Percentiles rank a stretch among this genome's conserved stretches.
Conservation (phyloP, 75 land plant species). For the Selaginella moellendorffii region DNA sequence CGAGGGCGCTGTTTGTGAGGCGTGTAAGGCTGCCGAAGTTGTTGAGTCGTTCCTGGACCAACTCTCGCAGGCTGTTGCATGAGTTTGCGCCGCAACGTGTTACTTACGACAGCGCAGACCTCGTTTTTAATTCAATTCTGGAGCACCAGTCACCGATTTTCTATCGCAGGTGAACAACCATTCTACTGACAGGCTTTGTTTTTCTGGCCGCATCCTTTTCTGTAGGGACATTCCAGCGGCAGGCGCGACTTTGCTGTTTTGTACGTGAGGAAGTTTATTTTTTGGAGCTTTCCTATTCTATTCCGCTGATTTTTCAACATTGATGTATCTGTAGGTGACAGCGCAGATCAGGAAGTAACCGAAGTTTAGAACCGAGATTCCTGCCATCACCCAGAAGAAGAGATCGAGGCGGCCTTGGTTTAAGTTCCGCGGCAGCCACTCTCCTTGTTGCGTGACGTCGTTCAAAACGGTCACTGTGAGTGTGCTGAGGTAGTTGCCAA, state of each 20-base stretch:
- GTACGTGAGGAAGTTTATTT: too few species aligned
- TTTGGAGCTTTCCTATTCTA: too few species aligned
- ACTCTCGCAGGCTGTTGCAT: neutral
- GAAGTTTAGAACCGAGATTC: neutral
- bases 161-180: too few species aligned
- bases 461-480: neutral
- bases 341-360: slow-evolving; percentile 5
- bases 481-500: slow-evolving; percentile 7
- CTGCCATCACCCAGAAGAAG: slow-evolving; percentile 6
- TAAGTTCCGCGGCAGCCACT: neutral
- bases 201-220: too few species aligned
- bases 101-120: too few species aligned
- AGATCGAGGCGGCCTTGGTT: slow-evolving; percentile 2
- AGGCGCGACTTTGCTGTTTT: too few species aligned
- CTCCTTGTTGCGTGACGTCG: neutral
- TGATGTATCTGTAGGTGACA: neutral
- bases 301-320: too few species aligned
- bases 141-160: too few species aligned
- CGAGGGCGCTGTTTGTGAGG: neutral
- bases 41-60: neutral
- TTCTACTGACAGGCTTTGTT: too few species aligned
- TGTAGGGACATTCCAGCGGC: too few species aligned
- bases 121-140: too few species aligned
- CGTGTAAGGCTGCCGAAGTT: neutral
- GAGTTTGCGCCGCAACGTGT: too few species aligned